A percentile compares a stretch with the other conserved stretches of the same genome.
These are phyloP conservation scores for Lathyrus aphaca DNA, from an alignment of 306 rosid species.

Conservation along the genomic window DNA sequence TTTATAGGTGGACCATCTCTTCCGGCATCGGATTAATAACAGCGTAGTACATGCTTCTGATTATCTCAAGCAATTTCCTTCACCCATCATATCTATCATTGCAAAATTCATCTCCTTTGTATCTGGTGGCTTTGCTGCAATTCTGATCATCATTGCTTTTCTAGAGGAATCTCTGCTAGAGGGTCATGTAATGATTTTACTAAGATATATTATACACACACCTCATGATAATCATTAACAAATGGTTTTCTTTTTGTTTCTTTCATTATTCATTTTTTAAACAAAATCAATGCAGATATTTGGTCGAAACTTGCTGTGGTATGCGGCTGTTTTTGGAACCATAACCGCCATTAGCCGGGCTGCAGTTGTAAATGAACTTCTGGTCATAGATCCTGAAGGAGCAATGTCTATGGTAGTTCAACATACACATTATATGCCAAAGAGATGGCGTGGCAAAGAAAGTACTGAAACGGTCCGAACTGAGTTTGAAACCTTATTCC, in stretches of 20 bases:
- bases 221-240: conserved; percentile 5
- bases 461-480: conserved; percentile 59
- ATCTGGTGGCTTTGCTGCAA: conserved; percentile 94
- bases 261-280: background rate
- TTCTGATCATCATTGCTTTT: conserved; percentile 85
- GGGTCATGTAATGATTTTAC: conserved; percentile 75
- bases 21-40: conserved; percentile 86
- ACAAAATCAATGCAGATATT: conserved; percentile 60
- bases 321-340: conserved; percentile 92
- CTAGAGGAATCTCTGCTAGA: conserved; percentile 93
- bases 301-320: conserved; percentile 95
- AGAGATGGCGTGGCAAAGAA: conserved; percentile 94
- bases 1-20: conserved; percentile 90
- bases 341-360: conserved; percentile 86
- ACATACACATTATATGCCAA: conserved; percentile 95
- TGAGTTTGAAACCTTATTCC: conserved; percentile 87
- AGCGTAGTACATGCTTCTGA: conserved; percentile 80
- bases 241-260: background rate
- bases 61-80: conserved; percentile 87
- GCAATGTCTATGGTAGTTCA: conserved; percentile 88
- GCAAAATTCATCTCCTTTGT: conserved; percentile 91
- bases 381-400: conserved; percentile 80
- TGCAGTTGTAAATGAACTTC: conserved; percentile 67
- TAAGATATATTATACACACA: background rate
- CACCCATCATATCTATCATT: conserved; percentile 78